Conservation (phyloP, 2,329 filamentous ascomycete species). For the Basipetospora chlamydospora region DNA sequence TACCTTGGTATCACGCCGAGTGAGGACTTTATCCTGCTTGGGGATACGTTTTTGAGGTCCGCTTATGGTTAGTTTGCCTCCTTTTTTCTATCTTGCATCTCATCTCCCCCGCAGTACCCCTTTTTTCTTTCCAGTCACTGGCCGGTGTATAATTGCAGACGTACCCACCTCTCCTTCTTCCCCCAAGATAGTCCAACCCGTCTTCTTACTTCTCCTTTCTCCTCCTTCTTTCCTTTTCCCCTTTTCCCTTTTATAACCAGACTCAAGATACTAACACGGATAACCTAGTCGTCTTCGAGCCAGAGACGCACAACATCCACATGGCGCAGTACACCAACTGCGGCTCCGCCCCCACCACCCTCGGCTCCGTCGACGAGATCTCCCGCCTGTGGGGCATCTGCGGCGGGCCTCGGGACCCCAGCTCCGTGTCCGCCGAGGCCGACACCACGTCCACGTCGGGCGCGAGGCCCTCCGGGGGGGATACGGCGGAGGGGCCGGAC, state of each 20-base stretch:
- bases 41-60: constrained; percentile 38
- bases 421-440: too few relatives aligned
- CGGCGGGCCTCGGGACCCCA: too few relatives aligned
- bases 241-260: neutral
- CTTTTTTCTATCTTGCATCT: too few relatives aligned
- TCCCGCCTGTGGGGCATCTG: constrained; percentile 7
- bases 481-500: too few relatives aligned
- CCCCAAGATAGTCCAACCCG: neutral
- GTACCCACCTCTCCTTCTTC: neutral
- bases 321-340: constrained; percentile 37
- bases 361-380: constrained; percentile 6
- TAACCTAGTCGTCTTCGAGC: constrained; percentile 33
- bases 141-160: too few relatives aligned
- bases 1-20: constrained; percentile 35
- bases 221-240: neutral
- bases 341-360: constrained; percentile 15
- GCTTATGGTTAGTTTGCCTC: constrained; percentile 32
- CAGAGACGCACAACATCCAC: constrained; percentile 31
- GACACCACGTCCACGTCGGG: too few relatives aligned
- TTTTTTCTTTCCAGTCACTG: too few relatives aligned
- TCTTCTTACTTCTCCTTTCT: neutral
- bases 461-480: too few relatives aligned
- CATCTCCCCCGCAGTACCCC: too few relatives aligned
- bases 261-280: too few relatives aligned
- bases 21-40: constrained; percentile 31